Percentiles rank a stretch among this genome's conserved stretches.
Evolutionary conservation across 2,329 filamentous ascomycete genomes (phyloP).

Genomic region (Cladosporium sp.): DNA sequence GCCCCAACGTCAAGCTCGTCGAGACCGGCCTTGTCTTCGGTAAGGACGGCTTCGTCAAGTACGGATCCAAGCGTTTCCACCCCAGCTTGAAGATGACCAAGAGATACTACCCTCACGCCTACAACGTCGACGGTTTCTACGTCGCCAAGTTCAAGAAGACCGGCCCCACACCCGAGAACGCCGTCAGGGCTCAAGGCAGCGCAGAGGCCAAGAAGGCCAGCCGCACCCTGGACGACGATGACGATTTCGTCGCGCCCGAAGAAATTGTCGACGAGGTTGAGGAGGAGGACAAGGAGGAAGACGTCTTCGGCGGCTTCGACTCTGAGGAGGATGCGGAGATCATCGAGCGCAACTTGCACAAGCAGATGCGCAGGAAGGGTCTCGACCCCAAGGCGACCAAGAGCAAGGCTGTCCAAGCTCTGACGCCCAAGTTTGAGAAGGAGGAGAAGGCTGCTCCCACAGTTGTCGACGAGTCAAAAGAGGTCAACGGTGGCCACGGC

Average conservation of each 20-base stretch:
- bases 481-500: conserved; percentile 11
- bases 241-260: conserved; percentile 33
- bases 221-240: conserved; percentile 57
- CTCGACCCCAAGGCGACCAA: conserved; percentile 46
- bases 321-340: conserved; percentile 52
- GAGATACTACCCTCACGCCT: conserved; percentile 84
- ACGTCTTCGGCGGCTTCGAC: conserved; percentile 52
- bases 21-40: conserved; percentile 59
- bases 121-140: conserved; percentile 98
- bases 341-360: conserved; percentile 48
- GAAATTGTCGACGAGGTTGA: conserved; percentile 54
- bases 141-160: conserved; percentile 97
- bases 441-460: neutral
- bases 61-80: conserved; percentile 89
- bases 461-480: conserved; percentile 9
- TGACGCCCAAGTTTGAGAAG: conserved; percentile 15
- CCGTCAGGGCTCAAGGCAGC: conserved; percentile 45
- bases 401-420: conserved; percentile 23
- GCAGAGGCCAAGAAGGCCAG: conserved; percentile 33
- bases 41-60: conserved; percentile 87
- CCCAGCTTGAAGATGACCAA: conserved; percentile 78
- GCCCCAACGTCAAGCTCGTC: conserved; percentile 39
- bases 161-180: conserved; percentile 69
- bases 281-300: conserved; percentile 35
- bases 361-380: conserved; percentile 48